A percentile compares a stretch with the other conserved stretches of the same genome.
Evolutionary conservation across 805 yeast genomes (phyloP).

Genomic region (Kluyveromyces lactis): DNA sequence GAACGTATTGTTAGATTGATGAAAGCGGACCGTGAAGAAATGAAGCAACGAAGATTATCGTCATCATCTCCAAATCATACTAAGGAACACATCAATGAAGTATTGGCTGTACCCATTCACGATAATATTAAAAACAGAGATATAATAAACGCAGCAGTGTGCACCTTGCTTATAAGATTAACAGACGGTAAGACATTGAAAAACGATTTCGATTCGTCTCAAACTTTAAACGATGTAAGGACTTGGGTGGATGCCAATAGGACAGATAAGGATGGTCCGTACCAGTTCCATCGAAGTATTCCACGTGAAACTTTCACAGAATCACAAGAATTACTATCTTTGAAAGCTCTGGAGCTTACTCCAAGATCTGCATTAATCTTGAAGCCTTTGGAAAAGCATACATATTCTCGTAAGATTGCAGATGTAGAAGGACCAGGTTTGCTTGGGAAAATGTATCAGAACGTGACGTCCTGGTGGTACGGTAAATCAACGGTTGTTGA

Average conservation of each 20-base stretch:
- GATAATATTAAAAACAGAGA: constrained; percentile 24
- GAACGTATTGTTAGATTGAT: constrained; percentile 46
- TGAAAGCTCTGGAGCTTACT: constrained; percentile 48
- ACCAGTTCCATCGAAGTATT: constrained; percentile 39
- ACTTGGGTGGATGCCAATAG: constrained; percentile 48
- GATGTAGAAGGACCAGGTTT: constrained; percentile 24
- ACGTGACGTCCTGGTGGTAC: constrained; percentile 31
- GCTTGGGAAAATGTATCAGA: constrained; percentile 26
- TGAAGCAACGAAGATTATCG: constrained; percentile 15
- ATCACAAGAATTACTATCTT: constrained; percentile 49
- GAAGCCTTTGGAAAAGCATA: constrained; percentile 42
- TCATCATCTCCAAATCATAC: constrained; percentile 10
- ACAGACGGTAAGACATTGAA: constrained; percentile 57
- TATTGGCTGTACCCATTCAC: constrained; percentile 5
- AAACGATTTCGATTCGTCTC: constrained; percentile 38
- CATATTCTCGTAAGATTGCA: constrained; percentile 20
- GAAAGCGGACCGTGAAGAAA: constrained; percentile 44
- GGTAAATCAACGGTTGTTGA: constrained; percentile 1
- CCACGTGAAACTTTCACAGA: constrained; percentile 58
- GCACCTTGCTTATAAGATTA: constrained; percentile 51
- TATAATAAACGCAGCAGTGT: constrained; percentile 17
- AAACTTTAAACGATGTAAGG: constrained; percentile 51
- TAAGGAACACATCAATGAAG: not conserved
- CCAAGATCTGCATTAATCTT: constrained; percentile 71
- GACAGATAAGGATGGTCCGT: constrained; percentile 39